Percentiles rank a stretch among this genome's conserved stretches.
Conservation (phyloP, 345 rosid genomes). For the Eucalyptus tenuipes region DNA sequence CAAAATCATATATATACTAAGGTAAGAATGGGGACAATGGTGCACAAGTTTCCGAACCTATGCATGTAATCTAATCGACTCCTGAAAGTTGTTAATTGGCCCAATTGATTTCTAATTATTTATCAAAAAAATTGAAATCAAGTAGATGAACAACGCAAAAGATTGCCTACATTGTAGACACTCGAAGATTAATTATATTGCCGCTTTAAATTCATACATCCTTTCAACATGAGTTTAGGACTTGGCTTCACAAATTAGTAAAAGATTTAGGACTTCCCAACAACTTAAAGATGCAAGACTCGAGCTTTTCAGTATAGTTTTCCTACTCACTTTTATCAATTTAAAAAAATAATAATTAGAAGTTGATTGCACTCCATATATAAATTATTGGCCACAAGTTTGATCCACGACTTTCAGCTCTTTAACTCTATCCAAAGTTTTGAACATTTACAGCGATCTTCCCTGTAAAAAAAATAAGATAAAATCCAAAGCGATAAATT, state of each 20-base stretch:
- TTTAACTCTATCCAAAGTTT: background rate
- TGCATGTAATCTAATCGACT: background rate
- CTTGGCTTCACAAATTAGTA: background rate
- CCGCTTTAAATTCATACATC: background rate
- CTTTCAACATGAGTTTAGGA: background rate
- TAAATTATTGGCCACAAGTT: background rate
- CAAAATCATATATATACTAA: background rate
- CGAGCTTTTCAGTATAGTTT: background rate
- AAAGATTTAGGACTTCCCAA: background rate
- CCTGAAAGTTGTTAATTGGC: background rate
- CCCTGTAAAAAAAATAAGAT: background rate
- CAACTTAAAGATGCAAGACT: background rate
- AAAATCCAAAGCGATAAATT: background rate
- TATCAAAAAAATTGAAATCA: background rate
- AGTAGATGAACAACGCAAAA: background rate
- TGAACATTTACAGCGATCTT: background rate
- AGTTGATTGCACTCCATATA: background rate
- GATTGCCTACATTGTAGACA: background rate
- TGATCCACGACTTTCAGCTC: background rate
- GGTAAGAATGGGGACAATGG: background rate
- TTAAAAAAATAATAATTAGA: background rate
- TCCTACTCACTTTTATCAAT: background rate
- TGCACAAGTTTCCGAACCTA: background rate
- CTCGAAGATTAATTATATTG: background rate
- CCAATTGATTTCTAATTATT: background rate